These are phyloP conservation scores for Chaetomium sp. DNA, from an alignment of 2,329 filamentous ascomycete species.

Conservation along the genomic window DNA sequence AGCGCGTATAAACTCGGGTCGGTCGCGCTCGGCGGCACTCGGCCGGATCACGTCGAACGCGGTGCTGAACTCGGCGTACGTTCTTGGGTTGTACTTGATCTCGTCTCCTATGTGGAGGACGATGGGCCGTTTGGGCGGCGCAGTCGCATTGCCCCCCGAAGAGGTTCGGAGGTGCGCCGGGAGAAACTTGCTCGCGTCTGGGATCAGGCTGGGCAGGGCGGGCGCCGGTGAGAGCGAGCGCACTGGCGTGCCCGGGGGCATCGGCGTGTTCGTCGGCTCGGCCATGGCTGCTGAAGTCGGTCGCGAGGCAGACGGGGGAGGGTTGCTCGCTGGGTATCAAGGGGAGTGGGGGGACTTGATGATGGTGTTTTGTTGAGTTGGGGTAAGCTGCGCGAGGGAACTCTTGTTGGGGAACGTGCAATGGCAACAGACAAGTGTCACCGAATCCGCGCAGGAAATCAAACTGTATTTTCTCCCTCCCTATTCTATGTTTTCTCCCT, in stretches of 20 bases:
- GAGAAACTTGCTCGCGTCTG: conserved; percentile 15
- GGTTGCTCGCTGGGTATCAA: not conserved
- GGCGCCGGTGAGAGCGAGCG: conserved; percentile 26
- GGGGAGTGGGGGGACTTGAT: no score
- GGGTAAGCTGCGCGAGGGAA: no score
- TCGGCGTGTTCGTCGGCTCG: conserved; percentile 28
- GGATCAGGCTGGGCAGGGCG: conserved; percentile 24
- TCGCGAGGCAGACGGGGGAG: not conserved
- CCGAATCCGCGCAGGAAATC: no score
- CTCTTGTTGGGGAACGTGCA: no score
- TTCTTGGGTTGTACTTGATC: conserved; percentile 43
- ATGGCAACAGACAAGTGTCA: no score
- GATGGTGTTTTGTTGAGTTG: no score
- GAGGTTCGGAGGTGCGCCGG: conserved; percentile 8
- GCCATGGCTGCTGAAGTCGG: conserved; percentile 20
- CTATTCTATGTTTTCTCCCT: not conserved
- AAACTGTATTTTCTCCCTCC: no score
- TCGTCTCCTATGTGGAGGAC: conserved; percentile 72
- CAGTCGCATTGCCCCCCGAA: not conserved
- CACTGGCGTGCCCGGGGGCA: conserved; percentile 24
- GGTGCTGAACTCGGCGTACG: conserved; percentile 37
- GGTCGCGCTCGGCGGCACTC: conserved; percentile 42
- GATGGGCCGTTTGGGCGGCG: conserved; percentile 33
- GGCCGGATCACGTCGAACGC: conserved; percentile 48
- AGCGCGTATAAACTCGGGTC: conserved; percentile 43